These are phyloP conservation scores for Laburnicola sp. DNA, from an alignment of 2,329 filamentous ascomycete species.

Conservation along the genomic window DNA sequence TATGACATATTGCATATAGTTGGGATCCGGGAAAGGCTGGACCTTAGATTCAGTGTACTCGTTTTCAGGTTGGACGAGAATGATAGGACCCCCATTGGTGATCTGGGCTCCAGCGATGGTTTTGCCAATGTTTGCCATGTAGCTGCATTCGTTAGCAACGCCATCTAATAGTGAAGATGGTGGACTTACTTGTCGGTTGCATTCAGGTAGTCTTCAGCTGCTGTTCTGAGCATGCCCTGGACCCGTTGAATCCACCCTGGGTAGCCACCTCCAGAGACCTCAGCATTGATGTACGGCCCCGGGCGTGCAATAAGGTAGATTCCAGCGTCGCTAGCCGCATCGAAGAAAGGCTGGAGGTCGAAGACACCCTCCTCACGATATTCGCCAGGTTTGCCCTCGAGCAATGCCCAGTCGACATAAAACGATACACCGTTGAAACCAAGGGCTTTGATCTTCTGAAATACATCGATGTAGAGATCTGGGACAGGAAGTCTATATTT, in stretches of 20 bases:
- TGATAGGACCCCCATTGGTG: slow-evolving; percentile 78
- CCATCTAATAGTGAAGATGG: too few relatives aligned
- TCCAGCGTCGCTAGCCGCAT: slow-evolving; percentile 71
- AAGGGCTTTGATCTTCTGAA: slow-evolving; percentile 80
- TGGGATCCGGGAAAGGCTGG: slow-evolving; percentile 63
- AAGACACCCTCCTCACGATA: slow-evolving; percentile 74
- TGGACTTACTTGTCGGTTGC: slow-evolving; percentile 65
- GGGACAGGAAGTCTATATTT: slow-evolving; percentile 59
- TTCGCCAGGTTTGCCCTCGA: slow-evolving; percentile 72
- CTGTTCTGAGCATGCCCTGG: slow-evolving; percentile 66
- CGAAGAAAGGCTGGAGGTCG: slow-evolving; percentile 73
- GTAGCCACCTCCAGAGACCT: slow-evolving; percentile 75
- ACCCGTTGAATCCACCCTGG: slow-evolving; percentile 77
- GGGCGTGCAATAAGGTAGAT: slow-evolving; percentile 74
- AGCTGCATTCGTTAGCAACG: slow-evolving; percentile 46
- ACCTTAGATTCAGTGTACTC: slow-evolving; percentile 66
- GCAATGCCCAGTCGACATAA: slow-evolving; percentile 76
- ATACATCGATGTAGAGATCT: slow-evolving; percentile 68
- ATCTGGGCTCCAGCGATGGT: slow-evolving; percentile 77
- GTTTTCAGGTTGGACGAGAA: slow-evolving; percentile 80
- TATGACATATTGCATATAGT: slow-evolving; percentile 72
- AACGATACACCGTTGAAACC: slow-evolving; percentile 81
- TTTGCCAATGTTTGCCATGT: slow-evolving; percentile 63
- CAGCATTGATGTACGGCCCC: slow-evolving; percentile 78
- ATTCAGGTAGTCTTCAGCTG: slow-evolving; percentile 62